Evolutionary conservation across 768 basidiomycete species (phyloP).

Genomic region (Rossbeevera mucosa): DNA sequence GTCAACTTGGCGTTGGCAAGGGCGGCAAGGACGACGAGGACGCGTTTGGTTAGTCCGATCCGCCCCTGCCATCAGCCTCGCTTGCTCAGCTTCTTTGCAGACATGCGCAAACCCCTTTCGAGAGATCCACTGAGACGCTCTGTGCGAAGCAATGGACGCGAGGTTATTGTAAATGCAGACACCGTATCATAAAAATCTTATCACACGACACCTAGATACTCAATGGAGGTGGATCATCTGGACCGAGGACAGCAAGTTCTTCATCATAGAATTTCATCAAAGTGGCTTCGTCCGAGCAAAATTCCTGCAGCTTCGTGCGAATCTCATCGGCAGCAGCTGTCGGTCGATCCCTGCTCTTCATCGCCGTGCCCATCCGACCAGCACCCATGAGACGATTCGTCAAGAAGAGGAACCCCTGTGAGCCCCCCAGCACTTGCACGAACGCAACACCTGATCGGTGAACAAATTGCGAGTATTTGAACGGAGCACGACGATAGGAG

Average conservation of each 20-base stretch:
- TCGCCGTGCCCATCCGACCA: slow-evolving; percentile 53
- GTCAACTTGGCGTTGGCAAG: slow-evolving; percentile 67
- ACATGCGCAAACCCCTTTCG: slow-evolving; percentile 72
- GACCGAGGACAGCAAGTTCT: slow-evolving; percentile 50
- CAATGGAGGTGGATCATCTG: slow-evolving; percentile 42
- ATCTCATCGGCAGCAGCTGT: slow-evolving; percentile 59
- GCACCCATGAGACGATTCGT: slow-evolving; percentile 82
- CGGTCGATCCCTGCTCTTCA: slow-evolving; percentile 54
- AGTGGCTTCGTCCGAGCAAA: slow-evolving; percentile 56
- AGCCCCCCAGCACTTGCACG: slow-evolving; percentile 78
- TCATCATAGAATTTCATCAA: slow-evolving; percentile 72
- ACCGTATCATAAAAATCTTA: slow-evolving; percentile 32
- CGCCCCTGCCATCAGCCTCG: not conserved
- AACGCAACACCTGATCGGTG: slow-evolving; percentile 88
- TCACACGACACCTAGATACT: slow-evolving; percentile 31
- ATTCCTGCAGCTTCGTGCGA: slow-evolving; percentile 52
- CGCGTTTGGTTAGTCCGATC: slow-evolving; percentile 71
- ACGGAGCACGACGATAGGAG: slow-evolving; percentile 77
- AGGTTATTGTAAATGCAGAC: slow-evolving; percentile 54
- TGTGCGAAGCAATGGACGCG: slow-evolving; percentile 65
- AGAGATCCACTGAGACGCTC: slow-evolving; percentile 59
- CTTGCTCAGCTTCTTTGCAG: slow-evolving; percentile 24
- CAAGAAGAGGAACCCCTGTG: slow-evolving; percentile 80
- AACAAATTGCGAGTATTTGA: slow-evolving; percentile 85
- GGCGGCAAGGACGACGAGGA: slow-evolving; percentile 83